Conservation (phyloP, 306 rosid genomes). For the Dryas octopetala region DNA sequence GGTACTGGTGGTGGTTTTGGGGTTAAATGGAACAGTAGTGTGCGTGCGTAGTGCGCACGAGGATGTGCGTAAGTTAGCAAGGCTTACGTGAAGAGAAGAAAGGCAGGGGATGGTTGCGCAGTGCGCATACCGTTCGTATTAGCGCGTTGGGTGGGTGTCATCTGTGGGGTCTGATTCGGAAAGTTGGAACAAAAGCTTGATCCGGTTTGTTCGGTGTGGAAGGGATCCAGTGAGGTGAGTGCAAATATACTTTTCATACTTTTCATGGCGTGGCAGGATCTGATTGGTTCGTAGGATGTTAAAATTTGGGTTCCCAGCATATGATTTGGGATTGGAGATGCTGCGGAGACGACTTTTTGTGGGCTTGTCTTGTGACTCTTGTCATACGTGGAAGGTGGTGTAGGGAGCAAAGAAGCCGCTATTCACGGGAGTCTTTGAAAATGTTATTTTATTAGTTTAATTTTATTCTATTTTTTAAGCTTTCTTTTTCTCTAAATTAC, state of each 20-base stretch:
- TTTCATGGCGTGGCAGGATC: background rate
- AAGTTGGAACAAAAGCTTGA: background rate
- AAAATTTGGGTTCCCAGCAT: background rate
- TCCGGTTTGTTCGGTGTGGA: constrained; percentile 19
- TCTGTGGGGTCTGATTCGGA: constrained; percentile 26
- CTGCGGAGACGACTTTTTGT: background rate
- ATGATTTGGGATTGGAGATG: background rate
- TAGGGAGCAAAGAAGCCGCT: background rate
- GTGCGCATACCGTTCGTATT: background rate
- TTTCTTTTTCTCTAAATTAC: too few species aligned
- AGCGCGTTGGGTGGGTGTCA: background rate
- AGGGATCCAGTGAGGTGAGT: background rate
- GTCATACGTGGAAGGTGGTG: background rate
- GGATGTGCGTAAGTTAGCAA: background rate
- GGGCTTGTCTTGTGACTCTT: background rate
- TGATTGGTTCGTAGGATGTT: background rate
- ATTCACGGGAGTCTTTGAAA: background rate
- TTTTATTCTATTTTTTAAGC: too few species aligned
- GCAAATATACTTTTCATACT: background rate
- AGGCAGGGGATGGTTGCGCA: too few species aligned
- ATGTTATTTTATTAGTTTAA: too few species aligned
- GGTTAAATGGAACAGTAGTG: constrained; percentile 19
- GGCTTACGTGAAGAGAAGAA: constrained; percentile 11
- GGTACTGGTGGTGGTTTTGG: background rate
- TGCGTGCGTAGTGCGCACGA: constrained; percentile 2